Conservation (phyloP, 495 filamentous ascomycete species). For the Trichoderma virens region DNA sequence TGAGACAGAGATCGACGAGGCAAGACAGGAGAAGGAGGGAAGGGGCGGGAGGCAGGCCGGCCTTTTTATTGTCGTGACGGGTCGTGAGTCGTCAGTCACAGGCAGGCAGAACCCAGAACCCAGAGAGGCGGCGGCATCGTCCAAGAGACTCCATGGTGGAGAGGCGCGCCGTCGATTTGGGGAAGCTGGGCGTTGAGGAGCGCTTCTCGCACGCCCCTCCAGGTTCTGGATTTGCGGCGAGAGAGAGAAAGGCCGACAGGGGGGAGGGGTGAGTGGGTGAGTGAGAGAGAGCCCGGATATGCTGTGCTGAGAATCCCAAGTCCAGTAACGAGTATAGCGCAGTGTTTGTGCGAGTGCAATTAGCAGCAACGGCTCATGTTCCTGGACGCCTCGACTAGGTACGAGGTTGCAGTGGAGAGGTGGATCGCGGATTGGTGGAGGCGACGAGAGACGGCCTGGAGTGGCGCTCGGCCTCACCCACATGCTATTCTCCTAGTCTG, state of each 20-base stretch:
- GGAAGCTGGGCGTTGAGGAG: neutral
- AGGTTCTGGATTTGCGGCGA: too few species aligned
- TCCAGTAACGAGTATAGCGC: neutral
- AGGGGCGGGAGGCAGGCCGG: slow-evolving; percentile 3
- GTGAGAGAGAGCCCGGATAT: too few species aligned
- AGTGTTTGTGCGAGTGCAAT: neutral
- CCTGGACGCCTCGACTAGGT: neutral
- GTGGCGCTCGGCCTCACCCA: slow-evolving; percentile 9
- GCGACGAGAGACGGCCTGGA: neutral
- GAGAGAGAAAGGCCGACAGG: neutral
- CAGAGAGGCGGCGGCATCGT: neutral
- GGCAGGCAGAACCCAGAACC: neutral
- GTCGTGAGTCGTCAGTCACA: neutral
- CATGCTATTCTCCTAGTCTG: slow-evolving; percentile 6
- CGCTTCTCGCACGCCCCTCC: neutral
- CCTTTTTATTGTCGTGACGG: slow-evolving; percentile 9
- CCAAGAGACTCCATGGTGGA: neutral
- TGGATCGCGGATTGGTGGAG: neutral
- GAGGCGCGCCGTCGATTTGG: neutral
- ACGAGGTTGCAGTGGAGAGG: neutral
- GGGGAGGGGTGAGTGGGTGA: neutral
- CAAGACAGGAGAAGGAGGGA: neutral
- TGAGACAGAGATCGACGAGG: slow-evolving; percentile 8
- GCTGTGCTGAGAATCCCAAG: neutral
- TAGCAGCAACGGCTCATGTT: neutral